Evolutionary conservation across 1,284 basidiomycete species (phyloP), one percentile per base, ranked within the genome.

Genomic region (Vanrija humicola): DNA sequence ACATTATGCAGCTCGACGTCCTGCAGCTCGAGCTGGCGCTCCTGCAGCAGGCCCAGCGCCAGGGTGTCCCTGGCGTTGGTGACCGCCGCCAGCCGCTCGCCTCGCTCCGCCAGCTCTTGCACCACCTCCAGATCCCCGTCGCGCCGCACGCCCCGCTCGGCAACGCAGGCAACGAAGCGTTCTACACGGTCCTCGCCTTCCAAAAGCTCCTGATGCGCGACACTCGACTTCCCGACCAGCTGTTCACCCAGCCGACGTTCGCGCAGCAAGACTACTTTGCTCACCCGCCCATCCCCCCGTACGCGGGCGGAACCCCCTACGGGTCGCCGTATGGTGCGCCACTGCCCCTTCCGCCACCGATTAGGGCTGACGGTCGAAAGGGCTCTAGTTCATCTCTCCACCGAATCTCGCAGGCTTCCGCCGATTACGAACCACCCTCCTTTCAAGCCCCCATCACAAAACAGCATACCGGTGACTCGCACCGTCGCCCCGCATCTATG

Each of bases 1-100:
- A 91, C 70, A 75, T 88, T 46, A 80, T 90, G 48, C 73, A 84
- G 34, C 74, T 92, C 54, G 89, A 91, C 67, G 82, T 85, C 1
- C 59, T 73, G 16, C 66, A 68, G 12, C 64, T 73, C 29, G 72
- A 74, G 52, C 68, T 62, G 51, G 65, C 67, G n/a, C 57, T 73
- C 29, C 62, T 71, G 9, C 68, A 66, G 10, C 63, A 69, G 50
- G 70, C 72, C 7, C 73, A 73, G 48, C 54, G 62, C 6, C 62
- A 69, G 46, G 64, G 66, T 6, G 45, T 71, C 14, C 64, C 70
- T 0, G 67, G 66, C 5, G 66, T 67, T 7, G 66, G 65, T 3
- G 68, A 71, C 49, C 70, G 71, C 26, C 65, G 61, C 14, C 58
- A 61, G 15, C 70, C 72, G 0, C 58, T 75, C 21, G 59, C 58